Percentiles rank a stretch among this genome's conserved stretches.
These are phyloP conservation scores for Fusarium sp. DNA, from an alignment of 2,329 filamentous ascomycete genomes.

Conservation along the genomic window DNA sequence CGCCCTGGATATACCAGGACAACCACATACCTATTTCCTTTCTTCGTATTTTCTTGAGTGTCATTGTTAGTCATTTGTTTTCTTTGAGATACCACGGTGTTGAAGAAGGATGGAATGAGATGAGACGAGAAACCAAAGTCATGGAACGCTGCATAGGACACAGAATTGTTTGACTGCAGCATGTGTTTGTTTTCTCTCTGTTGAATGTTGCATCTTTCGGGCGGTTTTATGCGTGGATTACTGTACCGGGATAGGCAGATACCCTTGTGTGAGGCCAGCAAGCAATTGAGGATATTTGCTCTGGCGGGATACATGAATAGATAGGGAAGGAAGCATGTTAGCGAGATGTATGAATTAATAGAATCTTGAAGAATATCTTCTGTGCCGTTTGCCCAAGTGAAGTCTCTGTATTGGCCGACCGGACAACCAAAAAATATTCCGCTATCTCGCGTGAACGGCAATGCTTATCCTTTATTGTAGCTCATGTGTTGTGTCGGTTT, in stretches of 20 bases:
- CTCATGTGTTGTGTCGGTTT: too few species aligned
- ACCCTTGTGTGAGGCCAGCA: conserved; percentile 27
- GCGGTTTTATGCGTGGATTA: conserved; percentile 22
- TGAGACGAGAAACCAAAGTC: conserved; percentile 22
- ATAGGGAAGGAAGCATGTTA: conserved; percentile 15
- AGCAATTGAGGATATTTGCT: conserved; percentile 2
- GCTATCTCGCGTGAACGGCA: too few species aligned
- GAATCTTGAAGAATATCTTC: conserved; percentile 11
- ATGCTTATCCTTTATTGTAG: too few species aligned
- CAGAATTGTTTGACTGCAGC: conserved; percentile 20
- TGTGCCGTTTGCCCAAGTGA: not conserved
- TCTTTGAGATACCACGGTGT: conserved; percentile 46
- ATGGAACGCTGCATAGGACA: conserved; percentile 14
- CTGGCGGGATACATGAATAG: conserved; percentile 26
- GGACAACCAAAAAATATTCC: not conserved
- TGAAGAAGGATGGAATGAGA: conserved; percentile 38
- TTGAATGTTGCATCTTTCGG: conserved; percentile 35
- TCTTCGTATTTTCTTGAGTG: not conserved
- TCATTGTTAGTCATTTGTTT: conserved; percentile 29
- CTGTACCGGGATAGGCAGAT: conserved; percentile 38
- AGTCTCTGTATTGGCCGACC: not conserved
- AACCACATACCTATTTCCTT: conserved; percentile 22
- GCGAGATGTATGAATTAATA: conserved; percentile 33
- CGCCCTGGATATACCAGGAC: conserved; percentile 11
- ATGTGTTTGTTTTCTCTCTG: conserved; percentile 19